Conservation (phyloP, 768 basidiomycete species). For the Tephrocybe sp. region DNA sequence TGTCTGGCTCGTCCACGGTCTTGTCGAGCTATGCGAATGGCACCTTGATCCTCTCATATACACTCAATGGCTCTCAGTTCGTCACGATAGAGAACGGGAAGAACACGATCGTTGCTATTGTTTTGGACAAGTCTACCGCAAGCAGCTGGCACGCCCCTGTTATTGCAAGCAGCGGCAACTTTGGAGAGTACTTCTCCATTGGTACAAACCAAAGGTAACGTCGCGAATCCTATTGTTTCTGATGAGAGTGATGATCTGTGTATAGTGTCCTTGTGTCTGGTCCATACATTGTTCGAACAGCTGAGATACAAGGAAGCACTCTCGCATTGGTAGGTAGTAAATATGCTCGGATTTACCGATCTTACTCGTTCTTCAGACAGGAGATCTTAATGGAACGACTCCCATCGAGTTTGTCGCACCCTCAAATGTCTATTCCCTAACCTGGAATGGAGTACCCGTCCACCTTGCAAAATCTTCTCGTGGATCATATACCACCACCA, state of each 20-base stretch:
- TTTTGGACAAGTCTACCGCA: constrained; percentile 47
- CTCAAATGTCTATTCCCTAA: constrained; percentile 26
- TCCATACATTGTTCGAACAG: constrained; percentile 52
- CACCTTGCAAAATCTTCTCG: constrained; percentile 21
- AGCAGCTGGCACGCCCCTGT: constrained; percentile 48
- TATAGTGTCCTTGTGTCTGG: constrained; percentile 45
- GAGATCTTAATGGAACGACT: constrained; percentile 50
- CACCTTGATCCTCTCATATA: constrained; percentile 37
- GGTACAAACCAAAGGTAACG: constrained; percentile 40
- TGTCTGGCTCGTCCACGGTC: constrained; percentile 29
- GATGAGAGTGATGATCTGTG: neutral
- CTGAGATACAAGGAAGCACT: constrained; percentile 34
- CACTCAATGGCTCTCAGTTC: constrained; percentile 30
- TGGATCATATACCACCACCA: constrained; percentile 27
- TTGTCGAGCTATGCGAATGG: constrained; percentile 31
- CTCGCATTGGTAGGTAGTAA: constrained; percentile 27
- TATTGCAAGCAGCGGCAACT: constrained; percentile 31
- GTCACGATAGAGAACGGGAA: constrained; percentile 28
- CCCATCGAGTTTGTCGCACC: constrained; percentile 42
- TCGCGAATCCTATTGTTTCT: no score
- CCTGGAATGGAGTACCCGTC: constrained; percentile 38
- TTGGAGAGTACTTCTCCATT: constrained; percentile 42
- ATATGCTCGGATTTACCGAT: neutral
- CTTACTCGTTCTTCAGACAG: constrained; percentile 27
- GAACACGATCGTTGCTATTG: constrained; percentile 26